Evolutionary conservation across 768 basidiomycete species (phyloP).

Genomic region (Psilocybe cyanescens): DNA sequence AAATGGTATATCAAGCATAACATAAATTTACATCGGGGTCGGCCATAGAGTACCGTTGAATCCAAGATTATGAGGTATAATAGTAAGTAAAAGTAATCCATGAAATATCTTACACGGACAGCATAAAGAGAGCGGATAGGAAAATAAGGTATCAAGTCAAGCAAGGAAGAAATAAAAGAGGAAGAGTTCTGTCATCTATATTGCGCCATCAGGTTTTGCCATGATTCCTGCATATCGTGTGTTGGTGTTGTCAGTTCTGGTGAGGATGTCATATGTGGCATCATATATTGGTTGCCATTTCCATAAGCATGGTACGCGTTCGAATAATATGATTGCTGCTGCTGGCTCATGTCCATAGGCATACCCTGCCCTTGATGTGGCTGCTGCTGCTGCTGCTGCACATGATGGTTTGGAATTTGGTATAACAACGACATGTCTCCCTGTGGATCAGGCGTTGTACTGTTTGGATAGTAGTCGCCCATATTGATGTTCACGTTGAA

Average conservation of each 20-base stretch:
- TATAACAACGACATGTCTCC: slow-evolving; percentile 22
- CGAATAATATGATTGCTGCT: slow-evolving; percentile 13
- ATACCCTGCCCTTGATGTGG: slow-evolving; percentile 18
- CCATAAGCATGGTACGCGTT: slow-evolving; percentile 16
- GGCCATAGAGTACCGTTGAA: neutral
- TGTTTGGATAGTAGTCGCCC: slow-evolving; percentile 18
- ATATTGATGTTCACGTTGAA: slow-evolving; percentile 37
- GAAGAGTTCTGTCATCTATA: slow-evolving; percentile 33
- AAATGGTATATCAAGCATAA: neutral
- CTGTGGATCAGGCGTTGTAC: slow-evolving; percentile 16
- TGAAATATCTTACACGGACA: neutral
- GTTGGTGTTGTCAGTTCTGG: slow-evolving; percentile 32
- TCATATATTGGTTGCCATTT: slow-evolving; percentile 13
- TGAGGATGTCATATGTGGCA: slow-evolving; percentile 27
- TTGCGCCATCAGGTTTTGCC: slow-evolving; percentile 53
- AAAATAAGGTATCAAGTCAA: neutral
- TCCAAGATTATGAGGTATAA: neutral
- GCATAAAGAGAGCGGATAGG: neutral
- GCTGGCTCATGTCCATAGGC: slow-evolving; percentile 25
- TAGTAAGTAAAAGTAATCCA: neutral
- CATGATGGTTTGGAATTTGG: slow-evolving; percentile 22
- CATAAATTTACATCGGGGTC: neutral
- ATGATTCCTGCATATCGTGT: slow-evolving; percentile 44
- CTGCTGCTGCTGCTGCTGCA: slow-evolving; percentile 20
- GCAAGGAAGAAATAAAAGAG: neutral